Percentiles rank a stretch among this genome's conserved stretches.
Evolutionary conservation across 208 protist species (phyloP).

Genomic region (Leishmania guyanensis): DNA sequence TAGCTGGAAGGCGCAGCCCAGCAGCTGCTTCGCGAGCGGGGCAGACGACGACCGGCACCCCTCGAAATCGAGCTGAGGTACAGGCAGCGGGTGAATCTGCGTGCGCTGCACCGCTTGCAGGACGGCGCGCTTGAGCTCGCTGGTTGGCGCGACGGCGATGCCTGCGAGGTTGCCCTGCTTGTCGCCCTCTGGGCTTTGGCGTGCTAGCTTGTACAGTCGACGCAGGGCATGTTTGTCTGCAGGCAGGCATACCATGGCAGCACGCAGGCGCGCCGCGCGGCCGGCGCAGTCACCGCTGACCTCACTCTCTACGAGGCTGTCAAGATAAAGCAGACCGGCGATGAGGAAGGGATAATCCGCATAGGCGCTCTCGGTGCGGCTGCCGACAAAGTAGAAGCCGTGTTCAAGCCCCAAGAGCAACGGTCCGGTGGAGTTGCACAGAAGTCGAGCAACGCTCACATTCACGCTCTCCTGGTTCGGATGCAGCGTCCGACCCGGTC

Average conservation of each 20-base stretch:
- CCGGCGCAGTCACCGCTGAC: not conserved
- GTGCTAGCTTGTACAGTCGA: slow-evolving; percentile 17
- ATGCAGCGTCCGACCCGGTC: not conserved
- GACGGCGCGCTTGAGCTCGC: slow-evolving; percentile 18
- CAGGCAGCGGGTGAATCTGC: slow-evolving; percentile 25
- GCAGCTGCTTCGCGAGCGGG: slow-evolving; percentile 30
- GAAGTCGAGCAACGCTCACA: slow-evolving; percentile 28
- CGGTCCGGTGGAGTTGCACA: slow-evolving; percentile 19
- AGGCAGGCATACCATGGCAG: slow-evolving; percentile 34
- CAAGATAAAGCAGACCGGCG: slow-evolving; percentile 37
- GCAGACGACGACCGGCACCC: not conserved
- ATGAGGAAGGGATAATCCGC: slow-evolving; percentile 37
- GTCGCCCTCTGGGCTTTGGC: not conserved
- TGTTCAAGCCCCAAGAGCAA: slow-evolving; percentile 38
- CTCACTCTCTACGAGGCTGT: slow-evolving; percentile 6
- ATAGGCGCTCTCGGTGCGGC: slow-evolving; percentile 35
- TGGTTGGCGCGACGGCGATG: not conserved
- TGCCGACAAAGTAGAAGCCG: slow-evolving; percentile 50
- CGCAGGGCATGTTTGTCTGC: slow-evolving; percentile 21
- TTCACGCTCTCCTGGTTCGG: slow-evolving; percentile 21
- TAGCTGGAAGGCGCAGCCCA: slow-evolving; percentile 42
- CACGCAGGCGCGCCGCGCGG: slow-evolving; percentile 21
- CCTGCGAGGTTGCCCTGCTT: slow-evolving; percentile 2
- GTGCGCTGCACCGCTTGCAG: slow-evolving; percentile 25
- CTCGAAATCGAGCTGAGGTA: slow-evolving; percentile 33